phyloP scores from a whole-genome alignment of 2,329 filamentous ascomycete genomes.

The Phyllosticta capitalensis region DNA sequence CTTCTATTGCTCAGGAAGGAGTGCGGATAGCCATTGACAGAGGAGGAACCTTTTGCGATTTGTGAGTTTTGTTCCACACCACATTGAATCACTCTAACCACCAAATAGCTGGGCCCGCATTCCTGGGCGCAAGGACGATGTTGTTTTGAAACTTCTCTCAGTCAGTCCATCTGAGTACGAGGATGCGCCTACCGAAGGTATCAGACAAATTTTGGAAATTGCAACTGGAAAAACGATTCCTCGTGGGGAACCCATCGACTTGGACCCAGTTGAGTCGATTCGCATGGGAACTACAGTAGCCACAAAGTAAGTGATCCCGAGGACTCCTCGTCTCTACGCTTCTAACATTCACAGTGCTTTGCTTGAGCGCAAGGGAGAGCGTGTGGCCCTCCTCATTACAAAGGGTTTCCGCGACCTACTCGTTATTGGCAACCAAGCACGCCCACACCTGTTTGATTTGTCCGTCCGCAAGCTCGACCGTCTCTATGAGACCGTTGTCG shows the following conservation, averaged over 20 bases:
- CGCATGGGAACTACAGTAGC: conserved; percentile 56
- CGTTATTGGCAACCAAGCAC: conserved; percentile 19
- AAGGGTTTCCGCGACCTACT: conserved; percentile 54
- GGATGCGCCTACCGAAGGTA: conserved; percentile 25
- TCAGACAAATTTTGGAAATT: conserved; percentile 21
- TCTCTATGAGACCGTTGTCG: conserved; percentile 16
- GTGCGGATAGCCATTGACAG: conserved; percentile 63
- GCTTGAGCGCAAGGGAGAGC: conserved; percentile 15
- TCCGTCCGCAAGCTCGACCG: conserved; percentile 16
- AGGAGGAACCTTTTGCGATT: conserved; percentile 9
- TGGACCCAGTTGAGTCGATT: conserved; percentile 16
- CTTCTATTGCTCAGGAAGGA: conserved; percentile 29
- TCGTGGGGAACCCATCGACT: conserved; percentile 17
- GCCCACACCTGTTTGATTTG: conserved; percentile 20
- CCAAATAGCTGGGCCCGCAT: conserved; percentile 62
- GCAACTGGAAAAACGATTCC: conserved; percentile 13
- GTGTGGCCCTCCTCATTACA: conserved; percentile 16
- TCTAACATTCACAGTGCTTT: conserved; percentile 17
- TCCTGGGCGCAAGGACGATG: conserved; percentile 75
- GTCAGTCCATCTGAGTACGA: conserved; percentile 22
- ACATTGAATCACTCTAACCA: not conserved
- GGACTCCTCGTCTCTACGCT: no score
- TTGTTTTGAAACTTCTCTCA: conserved; percentile 23
- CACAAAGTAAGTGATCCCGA: conserved; percentile 48
- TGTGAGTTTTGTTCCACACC: not conserved